Evolutionary conservation across 2,329 filamentous ascomycete genomes (phyloP).

Genomic region (Xylaria hypoxylon): DNA sequence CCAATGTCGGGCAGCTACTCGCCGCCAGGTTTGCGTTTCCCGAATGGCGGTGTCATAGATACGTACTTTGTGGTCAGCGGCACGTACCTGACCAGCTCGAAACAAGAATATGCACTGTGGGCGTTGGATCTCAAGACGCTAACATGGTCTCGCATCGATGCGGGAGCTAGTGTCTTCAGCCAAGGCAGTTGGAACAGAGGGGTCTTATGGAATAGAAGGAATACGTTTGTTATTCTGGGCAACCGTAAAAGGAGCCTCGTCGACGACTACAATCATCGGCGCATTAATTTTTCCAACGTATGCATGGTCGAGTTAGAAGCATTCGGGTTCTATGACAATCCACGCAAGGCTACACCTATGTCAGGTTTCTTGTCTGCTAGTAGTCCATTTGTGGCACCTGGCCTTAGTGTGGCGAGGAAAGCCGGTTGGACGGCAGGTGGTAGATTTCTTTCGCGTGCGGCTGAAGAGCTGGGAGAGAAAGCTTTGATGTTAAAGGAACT

Average conservation of each 20-base stretch:
- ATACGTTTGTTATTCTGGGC: constrained; percentile 94
- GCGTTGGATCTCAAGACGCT: constrained; percentile 88
- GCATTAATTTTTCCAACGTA: constrained; percentile 96
- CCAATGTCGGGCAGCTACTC: constrained; percentile 89
- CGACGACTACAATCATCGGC: constrained; percentile 97
- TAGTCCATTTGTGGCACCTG: constrained; percentile 71
- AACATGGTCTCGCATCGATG: constrained; percentile 96
- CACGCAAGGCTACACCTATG: constrained; percentile 79
- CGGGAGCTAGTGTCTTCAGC: constrained; percentile 91
- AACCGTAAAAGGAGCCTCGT: constrained; percentile 94
- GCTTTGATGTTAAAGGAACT: constrained; percentile 85
- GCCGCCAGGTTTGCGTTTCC: constrained; percentile 92
- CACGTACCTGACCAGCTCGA: constrained; percentile 96
- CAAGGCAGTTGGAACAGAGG: constrained; percentile 98
- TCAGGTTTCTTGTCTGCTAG: constrained; percentile 89
- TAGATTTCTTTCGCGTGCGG: constrained; percentile 78
- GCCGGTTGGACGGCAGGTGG: constrained; percentile 78
- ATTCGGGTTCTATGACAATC: constrained; percentile 97
- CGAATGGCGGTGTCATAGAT: constrained; percentile 94
- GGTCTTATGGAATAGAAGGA: constrained; percentile 90
- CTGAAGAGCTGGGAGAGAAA: constrained; percentile 86
- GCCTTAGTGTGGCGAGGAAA: constrained; percentile 68
- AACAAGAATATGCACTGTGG: constrained; percentile 98
- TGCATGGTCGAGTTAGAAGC: constrained; percentile 98
- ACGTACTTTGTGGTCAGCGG: constrained; percentile 97